A percentile compares a stretch with the other conserved stretches of the same genome.
Conservation (phyloP, 768 basidiomycete genomes). For the Suillus placidus region DNA sequence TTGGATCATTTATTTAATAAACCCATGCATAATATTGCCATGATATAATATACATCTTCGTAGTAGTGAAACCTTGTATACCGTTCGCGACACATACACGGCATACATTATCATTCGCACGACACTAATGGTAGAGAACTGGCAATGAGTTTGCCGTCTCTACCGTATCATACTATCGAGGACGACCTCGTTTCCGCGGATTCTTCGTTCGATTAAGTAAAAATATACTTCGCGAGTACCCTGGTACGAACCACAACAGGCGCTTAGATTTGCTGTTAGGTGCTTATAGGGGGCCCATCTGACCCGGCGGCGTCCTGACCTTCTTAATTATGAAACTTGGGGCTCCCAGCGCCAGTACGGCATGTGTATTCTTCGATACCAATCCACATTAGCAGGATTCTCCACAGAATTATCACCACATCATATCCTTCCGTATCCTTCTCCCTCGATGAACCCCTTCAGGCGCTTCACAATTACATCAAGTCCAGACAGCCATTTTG, state of each 20-base stretch:
- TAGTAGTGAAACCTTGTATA: constrained; percentile 1
- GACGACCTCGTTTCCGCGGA: constrained; percentile 3
- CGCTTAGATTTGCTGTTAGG: constrained; percentile 1
- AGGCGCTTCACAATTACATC: constrained; percentile 55
- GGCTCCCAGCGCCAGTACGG: neutral
- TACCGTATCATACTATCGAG: neutral
- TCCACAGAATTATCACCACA: constrained; percentile 16
- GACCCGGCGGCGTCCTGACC: neutral
- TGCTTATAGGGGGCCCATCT: neutral
- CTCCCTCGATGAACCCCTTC: constrained; percentile 57
- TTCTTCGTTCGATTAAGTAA: neutral
- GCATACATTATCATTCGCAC: neutral
- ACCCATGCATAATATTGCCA: no score
- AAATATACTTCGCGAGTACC: neutral
- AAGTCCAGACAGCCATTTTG: constrained; percentile 65
- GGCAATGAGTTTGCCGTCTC: neutral
- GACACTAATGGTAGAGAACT: neutral
- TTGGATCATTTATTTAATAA: neutral
- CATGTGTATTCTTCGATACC: constrained; percentile 1
- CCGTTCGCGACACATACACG: neutral
- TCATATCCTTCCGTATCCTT: constrained; percentile 59
- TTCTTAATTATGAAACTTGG: constrained; percentile 4
- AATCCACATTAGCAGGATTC: constrained; percentile 18
- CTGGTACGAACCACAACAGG: neutral
- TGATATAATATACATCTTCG: neutral